Evolutionary conservation across 2,329 filamentous ascomycete genomes (phyloP), one percentile per base, ranked within the genome.

Genomic region (Fusarium sp.): DNA sequence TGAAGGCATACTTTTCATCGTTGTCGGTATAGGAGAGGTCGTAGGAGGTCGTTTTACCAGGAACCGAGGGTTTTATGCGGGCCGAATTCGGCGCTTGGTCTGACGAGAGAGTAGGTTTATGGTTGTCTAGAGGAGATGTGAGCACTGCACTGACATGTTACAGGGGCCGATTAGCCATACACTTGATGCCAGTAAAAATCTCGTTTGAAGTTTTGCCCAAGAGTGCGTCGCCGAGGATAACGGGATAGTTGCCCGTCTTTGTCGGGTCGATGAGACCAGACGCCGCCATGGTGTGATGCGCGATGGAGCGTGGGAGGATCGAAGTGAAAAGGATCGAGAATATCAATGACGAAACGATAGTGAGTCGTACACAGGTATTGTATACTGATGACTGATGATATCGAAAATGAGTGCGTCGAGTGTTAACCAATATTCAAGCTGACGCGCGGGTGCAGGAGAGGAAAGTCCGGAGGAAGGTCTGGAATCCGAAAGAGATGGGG

Each of bases 191-290:
- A 2, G 88, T 90, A 71, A 87, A 89, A 49, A 87, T 81, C 65
- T 90, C 86, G 69, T 86, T 87, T 32, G 85, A 80, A 2, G 85
- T 78, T 67, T 85, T 87, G 44, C 86, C 86, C 38, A 89, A 80
- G 32, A 91, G 80, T 29, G 86, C 85, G 72, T 91, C 88, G 76
- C 89, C 90, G 46, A 91, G 82, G 48, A 91, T 84, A 59, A 91
- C 85, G 52, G 88, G 88, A 74, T 90, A 91, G 75, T 88, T 87
- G 62, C 84, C 87, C 62, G 83, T 81, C 78, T 87, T 86, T 58
- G 88, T 89, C 65, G 88, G 86, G 78, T 91, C 88, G 62, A 90
- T 84, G 58, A 85, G 75, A 71, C 77, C 81, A 76, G 77, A 62
- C 69, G 63, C 59, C 44, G 74, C 78, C 63, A 66, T 66, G 32